Evolutionary conservation across 305 asterid genomes (phyloP).

Genomic region (Coffea humblotiana): DNA sequence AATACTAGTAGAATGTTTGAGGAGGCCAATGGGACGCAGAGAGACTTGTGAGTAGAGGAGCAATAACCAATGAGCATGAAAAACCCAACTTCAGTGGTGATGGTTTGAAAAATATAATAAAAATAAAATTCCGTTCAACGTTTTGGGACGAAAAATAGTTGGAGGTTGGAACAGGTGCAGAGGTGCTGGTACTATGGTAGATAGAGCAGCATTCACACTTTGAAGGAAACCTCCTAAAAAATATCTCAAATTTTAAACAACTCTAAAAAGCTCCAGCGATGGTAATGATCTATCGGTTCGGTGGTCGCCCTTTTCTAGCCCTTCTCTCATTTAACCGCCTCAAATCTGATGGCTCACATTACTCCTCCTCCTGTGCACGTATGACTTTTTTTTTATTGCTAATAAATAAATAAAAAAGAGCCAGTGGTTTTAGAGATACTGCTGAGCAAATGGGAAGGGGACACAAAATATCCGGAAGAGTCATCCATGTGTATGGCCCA

Average conservation of each 20-base stretch:
- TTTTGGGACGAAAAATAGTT: too few species aligned
- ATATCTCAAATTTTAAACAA: too few species aligned
- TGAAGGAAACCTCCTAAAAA: not conserved
- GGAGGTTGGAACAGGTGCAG: too few species aligned
- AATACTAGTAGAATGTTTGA: not conserved
- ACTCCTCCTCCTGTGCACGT: not conserved
- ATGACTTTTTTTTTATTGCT: not conserved
- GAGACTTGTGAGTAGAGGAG: not conserved
- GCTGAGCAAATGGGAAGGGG: slow-evolving; percentile 11
- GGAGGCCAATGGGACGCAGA: not conserved
- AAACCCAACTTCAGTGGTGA: too few species aligned
- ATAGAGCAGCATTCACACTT: not conserved
- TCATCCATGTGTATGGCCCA: slow-evolving; percentile 42
- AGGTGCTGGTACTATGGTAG: too few species aligned
- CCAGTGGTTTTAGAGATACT: slow-evolving; percentile 8
- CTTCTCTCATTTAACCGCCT: slow-evolving; percentile 34
- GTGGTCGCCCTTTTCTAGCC: slow-evolving; percentile 12
- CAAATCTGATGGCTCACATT: slow-evolving; percentile 56
- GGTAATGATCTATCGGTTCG: slow-evolving; percentile 18
- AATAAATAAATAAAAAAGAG: not conserved
- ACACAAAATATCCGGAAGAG: slow-evolving; percentile 47
- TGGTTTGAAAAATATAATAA: too few species aligned
- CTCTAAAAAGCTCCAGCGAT: too few species aligned
- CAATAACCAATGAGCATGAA: not conserved
- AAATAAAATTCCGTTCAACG: too few species aligned